Evolutionary conservation across 1,284 basidiomycete species (phyloP).

Genomic region (Puccinia polysora): DNA sequence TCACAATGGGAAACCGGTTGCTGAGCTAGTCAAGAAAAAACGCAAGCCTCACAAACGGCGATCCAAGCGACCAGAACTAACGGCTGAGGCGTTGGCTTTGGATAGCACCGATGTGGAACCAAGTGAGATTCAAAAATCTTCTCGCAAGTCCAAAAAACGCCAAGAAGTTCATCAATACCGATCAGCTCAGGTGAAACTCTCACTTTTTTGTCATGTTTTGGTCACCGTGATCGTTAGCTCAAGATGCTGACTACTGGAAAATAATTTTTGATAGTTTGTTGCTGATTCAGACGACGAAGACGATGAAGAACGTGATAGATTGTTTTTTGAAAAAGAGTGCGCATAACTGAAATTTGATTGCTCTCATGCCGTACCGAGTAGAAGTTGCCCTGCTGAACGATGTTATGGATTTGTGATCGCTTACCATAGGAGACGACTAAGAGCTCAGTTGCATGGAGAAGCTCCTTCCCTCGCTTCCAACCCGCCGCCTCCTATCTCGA

Average conservation of each 20-base stretch:
- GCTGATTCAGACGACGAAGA: conserved; percentile 31
- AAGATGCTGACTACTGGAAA: neutral
- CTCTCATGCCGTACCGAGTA: neutral
- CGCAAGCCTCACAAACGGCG: conserved; percentile 55
- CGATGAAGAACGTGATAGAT: conserved; percentile 31
- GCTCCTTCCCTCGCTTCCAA: neutral
- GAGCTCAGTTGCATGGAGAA: conserved; percentile 14
- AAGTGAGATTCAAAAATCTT: neutral
- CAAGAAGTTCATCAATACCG: conserved; percentile 1
- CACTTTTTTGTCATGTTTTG: neutral
- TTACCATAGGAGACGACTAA: conserved; percentile 1
- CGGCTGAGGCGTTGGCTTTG: conserved; percentile 6
- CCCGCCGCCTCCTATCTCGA: neutral
- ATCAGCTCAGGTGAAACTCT: conserved; percentile 15
- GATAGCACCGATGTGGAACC: conserved; percentile 9
- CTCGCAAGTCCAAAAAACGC: conserved; percentile 23
- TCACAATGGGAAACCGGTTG: conserved; percentile 66
- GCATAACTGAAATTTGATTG: neutral
- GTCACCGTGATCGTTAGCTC: neutral
- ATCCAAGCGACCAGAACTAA: neutral
- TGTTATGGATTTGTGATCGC: neutral
- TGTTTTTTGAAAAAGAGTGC: conserved; percentile 36
- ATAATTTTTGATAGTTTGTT: conserved; percentile 35
- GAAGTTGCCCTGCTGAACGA: neutral
- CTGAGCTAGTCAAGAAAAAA: conserved; percentile 65